Evolutionary conservation across 2,329 filamentous ascomycete genomes (phyloP).

Genomic region (Exophiala viscosa): DNA sequence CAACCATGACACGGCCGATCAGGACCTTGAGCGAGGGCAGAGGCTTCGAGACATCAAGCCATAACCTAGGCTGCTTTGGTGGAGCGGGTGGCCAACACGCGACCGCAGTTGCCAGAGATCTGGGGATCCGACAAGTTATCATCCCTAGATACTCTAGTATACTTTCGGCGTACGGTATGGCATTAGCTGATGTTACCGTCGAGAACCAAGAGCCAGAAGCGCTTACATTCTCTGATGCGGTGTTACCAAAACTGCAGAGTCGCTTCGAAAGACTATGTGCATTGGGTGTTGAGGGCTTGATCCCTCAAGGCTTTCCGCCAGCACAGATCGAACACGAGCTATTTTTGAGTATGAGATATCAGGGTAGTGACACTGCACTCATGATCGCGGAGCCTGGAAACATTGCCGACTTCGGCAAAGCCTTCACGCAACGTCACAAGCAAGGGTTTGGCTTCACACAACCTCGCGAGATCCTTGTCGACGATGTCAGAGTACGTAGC

Average conservation of each 20-base stretch:
- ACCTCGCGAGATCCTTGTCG: slow-evolving; percentile 79
- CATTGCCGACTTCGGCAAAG: slow-evolving; percentile 70
- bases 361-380: slow-evolving; percentile 49
- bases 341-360: slow-evolving; percentile 48
- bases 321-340: slow-evolving; percentile 41
- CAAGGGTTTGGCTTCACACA: slow-evolving; percentile 91
- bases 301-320: slow-evolving; percentile 41
- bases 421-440: slow-evolving; percentile 79
- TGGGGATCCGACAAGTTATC: slow-evolving; percentile 40
- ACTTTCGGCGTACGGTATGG: slow-evolving; percentile 46
- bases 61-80: slow-evolving; percentile 33
- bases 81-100: slow-evolving; percentile 42
- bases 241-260: slow-evolving; percentile 38
- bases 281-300: slow-evolving; percentile 36
- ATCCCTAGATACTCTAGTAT: slow-evolving; percentile 39
- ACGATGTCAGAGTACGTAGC: slow-evolving; percentile 82
- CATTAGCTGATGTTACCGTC: slow-evolving; percentile 39
- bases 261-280: slow-evolving; percentile 58
- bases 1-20: slow-evolving; percentile 37
- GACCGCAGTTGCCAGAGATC: slow-evolving; percentile 38
- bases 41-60: slow-evolving; percentile 28
- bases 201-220: slow-evolving; percentile 48
- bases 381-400: slow-evolving; percentile 55
- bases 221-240: slow-evolving; percentile 37
- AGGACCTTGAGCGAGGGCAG: slow-evolving; percentile 29